Percentiles rank a stretch among this genome's conserved stretches.
Evolutionary conservation across 129 eudicot genomes (phyloP).

Genomic region (Helianthus annuus): DNA sequence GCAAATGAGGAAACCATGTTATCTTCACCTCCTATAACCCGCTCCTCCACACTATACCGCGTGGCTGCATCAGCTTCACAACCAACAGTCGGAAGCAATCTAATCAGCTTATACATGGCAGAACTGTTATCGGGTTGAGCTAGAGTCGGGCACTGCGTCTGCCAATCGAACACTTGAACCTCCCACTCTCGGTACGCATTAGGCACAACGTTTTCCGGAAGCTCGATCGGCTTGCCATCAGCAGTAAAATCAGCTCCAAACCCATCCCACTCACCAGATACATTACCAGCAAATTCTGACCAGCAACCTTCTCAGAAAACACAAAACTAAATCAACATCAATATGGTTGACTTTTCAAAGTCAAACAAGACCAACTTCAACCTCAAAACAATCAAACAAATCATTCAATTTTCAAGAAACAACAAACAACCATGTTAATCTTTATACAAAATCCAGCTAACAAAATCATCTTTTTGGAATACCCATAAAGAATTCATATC

Average conservation of each 20-base stretch:
- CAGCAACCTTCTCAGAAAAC: slow-evolving; percentile 37
- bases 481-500: not conserved
- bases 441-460: not conserved
- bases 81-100: slow-evolving; percentile 91
- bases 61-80: slow-evolving; percentile 99
- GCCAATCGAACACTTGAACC: slow-evolving; percentile 94
- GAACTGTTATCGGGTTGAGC: slow-evolving; percentile 47
- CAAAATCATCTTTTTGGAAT: not conserved
- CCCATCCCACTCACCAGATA: slow-evolving; percentile 99
- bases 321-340: not conserved
- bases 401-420: not conserved
- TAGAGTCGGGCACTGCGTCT: slow-evolving; percentile 91
- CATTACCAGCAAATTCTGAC: slow-evolving; percentile 60
- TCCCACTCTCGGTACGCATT: slow-evolving; percentile 93
- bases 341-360: not conserved
- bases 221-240: slow-evolving; percentile 75
- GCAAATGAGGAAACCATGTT: slow-evolving; percentile 56
- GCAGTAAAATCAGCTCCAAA: slow-evolving; percentile 79
- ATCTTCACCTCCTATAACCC: slow-evolving; percentile 41
- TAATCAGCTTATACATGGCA: slow-evolving; percentile 58
- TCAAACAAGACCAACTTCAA: not conserved
- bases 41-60: slow-evolving; percentile 49
- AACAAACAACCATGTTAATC: not conserved
- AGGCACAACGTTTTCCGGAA: slow-evolving; percentile 87
- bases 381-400: not conserved